Base-by-base conservation (phyloP, 1,139 yeast genomes). In the Geotrichum siamense region DNA sequence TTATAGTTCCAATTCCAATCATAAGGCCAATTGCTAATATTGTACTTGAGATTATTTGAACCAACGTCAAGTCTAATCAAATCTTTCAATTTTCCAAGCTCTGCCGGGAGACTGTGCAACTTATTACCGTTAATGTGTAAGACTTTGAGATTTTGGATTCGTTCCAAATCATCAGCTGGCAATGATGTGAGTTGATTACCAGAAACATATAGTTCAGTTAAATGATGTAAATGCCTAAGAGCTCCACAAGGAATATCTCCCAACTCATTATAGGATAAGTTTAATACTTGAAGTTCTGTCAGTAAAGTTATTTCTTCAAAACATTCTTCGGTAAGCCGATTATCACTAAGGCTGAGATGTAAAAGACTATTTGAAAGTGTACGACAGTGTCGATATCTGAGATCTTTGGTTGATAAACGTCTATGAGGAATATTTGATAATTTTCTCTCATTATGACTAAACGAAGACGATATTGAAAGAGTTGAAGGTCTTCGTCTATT, bases 1-100 rank as follows among this genome's bases (percentile, higher is more conserved):
- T 91, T 93, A 70, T 79, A 80, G 56, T 83, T 82, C 98, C 98
- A 93, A 62, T 86, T 91, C 97, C 97, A 91, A 61, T 91, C 98
- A 59, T 86, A 89, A 5, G 94, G 94, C 77, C 89, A 85, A 60
- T 91, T 91, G 12, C 93, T 82, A 48, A 91, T 86, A 55, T 93
- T 91, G 63, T 91, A 91, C 57, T 89, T 83, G 61, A 93, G 69
- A 52, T 80, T 83, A 60, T 93, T 93, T 2, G 94, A 84, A 2
- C 97, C 95, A 15, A 86, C 93, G 65, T 93, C 99, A 37, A 93
- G 71, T 15, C 80, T 81, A 32, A 74, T 75, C 55, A 93, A 67
- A 28, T 76, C 74, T 1, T 66, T 60, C 45, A 87, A 71, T 50
- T 80, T 80, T 15, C 93, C 79, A 44, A 93, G 65, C 60, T 91